Conservation (phyloP, 1,139 yeast species). For the Oligophagozyma castellii region DNA sequence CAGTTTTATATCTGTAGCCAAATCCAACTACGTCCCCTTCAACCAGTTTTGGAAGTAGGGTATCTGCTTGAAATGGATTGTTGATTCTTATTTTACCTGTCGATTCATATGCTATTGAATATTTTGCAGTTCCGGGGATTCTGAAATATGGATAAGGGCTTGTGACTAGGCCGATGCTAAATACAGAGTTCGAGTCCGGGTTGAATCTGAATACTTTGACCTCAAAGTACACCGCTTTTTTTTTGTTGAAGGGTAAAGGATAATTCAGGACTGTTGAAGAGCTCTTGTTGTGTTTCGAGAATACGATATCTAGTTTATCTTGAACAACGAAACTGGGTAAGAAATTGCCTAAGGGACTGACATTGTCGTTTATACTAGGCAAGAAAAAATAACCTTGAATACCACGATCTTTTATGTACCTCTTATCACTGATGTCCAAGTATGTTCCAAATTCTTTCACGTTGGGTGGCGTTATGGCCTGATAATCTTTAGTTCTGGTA, state of each 20-base stretch:
- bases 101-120: constrained; percentile 79
- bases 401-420: constrained; percentile 35
- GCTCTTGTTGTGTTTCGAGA: constrained; percentile 28
- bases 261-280: constrained; percentile 42
- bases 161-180: constrained; percentile 71
- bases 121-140: constrained; percentile 70
- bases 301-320: constrained; percentile 49
- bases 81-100: constrained; percentile 72
- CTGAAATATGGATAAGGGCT: constrained; percentile 85
- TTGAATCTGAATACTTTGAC: constrained; percentile 44
- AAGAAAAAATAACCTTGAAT: constrained; percentile 33
- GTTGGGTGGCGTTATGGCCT: constrained; percentile 27
- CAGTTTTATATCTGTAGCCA: constrained; percentile 70
- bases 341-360: constrained; percentile 25
- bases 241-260: constrained; percentile 50
- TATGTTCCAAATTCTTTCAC: constrained; percentile 30
- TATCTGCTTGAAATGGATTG: constrained; percentile 64
- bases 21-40: constrained; percentile 90
- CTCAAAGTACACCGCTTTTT: constrained; percentile 60
- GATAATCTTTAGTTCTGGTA: constrained; percentile 27
- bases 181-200: constrained; percentile 26
- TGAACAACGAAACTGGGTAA: constrained; percentile 35
- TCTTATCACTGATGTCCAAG: constrained; percentile 25
- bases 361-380: constrained; percentile 27
- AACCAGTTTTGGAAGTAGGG: constrained; percentile 56